Base-by-base conservation (phyloP, 1,139 yeast species). In the Kurtzmaniella quercitrusa region DNA sequence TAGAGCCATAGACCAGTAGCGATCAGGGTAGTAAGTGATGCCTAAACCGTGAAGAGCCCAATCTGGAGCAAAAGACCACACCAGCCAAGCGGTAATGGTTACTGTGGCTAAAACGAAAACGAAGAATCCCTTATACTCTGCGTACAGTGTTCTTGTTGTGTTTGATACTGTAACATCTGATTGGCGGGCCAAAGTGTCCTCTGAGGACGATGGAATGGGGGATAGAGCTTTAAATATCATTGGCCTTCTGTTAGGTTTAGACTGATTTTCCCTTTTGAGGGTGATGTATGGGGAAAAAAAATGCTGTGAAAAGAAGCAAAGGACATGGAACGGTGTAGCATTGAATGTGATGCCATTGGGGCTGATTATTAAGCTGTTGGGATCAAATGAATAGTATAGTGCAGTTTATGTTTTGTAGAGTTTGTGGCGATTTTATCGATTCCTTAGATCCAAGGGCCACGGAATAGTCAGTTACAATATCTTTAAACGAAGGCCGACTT, bases 1-100 rank as follows among this genome's bases (percentile, higher is more conserved):
- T 1, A 86, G 60, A 0, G 90, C 87, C 41, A 84, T 57, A 1
- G 93, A 83, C 96, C 96, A 89, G 83, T 93, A 88, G 51, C 89
- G 70, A 29, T 89, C 85, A 0, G 96, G 96, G 52, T 82, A 85
- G 61, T 87, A 89, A 52, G 79, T 75, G 12, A 89, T 77, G 1
- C 83, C 79, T 17, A 85, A 48, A 46, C 58, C 54, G 42, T 78
- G 67, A 21, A 87, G 74, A 37, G 79, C 55, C 10, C 57, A 48
- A 23, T 78, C 77, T 0, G 96, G 96, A 0, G 81, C 58, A 12
- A 83, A 56, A 0, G 91, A 77, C 96, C 96, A 89, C 4, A 75
- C 52, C 2, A 82, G 53, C 75, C 86, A 88, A 9, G 76, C 61
- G 2, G 67, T 48, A 25, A 84, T 65, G 1, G 73, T 68, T 4